phyloP scores from a whole-genome alignment of 2,329 filamentous ascomycete species.

The Xylariales sp. region DNA sequence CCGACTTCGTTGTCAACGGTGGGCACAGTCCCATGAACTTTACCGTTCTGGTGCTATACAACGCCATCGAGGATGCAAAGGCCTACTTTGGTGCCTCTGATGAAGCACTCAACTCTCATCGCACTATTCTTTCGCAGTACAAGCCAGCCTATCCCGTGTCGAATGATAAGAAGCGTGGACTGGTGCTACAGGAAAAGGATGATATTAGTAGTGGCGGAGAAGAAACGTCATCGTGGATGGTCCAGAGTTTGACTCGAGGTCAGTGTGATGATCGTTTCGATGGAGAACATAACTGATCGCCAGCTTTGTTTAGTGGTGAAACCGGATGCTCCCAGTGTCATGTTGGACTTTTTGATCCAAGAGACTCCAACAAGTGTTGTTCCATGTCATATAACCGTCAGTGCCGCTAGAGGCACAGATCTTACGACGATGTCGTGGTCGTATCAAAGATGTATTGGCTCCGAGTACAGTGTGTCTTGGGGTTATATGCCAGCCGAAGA shows the following conservation, averaged over 20 bases:
- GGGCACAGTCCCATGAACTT: not conserved
- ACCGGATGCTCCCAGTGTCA: no score
- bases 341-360: not conserved
- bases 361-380: not conserved
- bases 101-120: not conserved
- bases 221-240: not conserved
- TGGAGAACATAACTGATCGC: no score
- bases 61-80: not conserved
- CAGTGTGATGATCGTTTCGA: not conserved
- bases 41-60: not conserved
- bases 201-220: no score
- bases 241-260: not conserved
- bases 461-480: constrained; percentile 15
- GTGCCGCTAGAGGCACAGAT: not conserved
- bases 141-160: not conserved
- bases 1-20: not conserved
- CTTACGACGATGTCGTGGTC: not conserved
- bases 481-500: constrained; percentile 14
- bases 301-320: no score
- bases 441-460: not conserved
- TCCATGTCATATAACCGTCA: not conserved
- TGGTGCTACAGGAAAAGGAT: not conserved
- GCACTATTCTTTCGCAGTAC: not conserved
- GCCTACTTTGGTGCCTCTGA: constrained; percentile 2
- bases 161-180: not conserved